Evolutionary conservation across 2,329 filamentous ascomycete species (phyloP), one percentile per base, ranked within the genome.

Genomic region (Escovopsis weberi): DNA sequence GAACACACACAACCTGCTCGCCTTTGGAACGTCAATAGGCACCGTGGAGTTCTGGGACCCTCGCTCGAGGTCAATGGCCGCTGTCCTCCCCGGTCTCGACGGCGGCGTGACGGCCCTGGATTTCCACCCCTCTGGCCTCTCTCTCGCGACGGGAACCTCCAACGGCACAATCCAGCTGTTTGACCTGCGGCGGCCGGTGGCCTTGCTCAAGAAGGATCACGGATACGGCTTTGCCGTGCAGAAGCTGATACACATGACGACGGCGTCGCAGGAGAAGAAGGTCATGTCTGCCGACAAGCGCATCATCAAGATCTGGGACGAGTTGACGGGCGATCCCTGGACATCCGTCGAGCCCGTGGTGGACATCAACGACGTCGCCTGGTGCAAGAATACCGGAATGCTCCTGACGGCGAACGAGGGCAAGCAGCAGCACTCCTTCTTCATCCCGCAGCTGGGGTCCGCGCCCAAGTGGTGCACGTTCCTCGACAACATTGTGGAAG

Each of bases 21-120:
- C 89, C 0, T 98, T 98, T 54, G 91, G 93, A 41, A 98, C 91
- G 1, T 88, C 86, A 3, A 68, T 91, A 44, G 89, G 91, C n/a
- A 94, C 89, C 1, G 85, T 96, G 26, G 91, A 98, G 58, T 89
- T 96, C 55, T 98, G 88, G 85, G 91, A 98, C 58, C 75, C 88
- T 1, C 75, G 91, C 46, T 87, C 84, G 28, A 82, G 86, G 56
- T 82, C 81, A 43, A 74, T 86, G 44, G 82, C 89, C 10, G 88
- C 85, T 12, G 72, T 89, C 15, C 67, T 98, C 2, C 72, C 80
- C 11, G 74, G 70, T 0, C 72, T 78, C 45, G 74, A 79, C 46
- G 77, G 76, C 30, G 82, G 86, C 55, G 79, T 95, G 38, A 95
- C 89, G 0, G 85, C 91, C 0, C 67, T 98, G 38, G 80, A 93